Evolutionary conservation across 345 rosid species (phyloP).

Genomic region (Moricandia moricandioides): DNA sequence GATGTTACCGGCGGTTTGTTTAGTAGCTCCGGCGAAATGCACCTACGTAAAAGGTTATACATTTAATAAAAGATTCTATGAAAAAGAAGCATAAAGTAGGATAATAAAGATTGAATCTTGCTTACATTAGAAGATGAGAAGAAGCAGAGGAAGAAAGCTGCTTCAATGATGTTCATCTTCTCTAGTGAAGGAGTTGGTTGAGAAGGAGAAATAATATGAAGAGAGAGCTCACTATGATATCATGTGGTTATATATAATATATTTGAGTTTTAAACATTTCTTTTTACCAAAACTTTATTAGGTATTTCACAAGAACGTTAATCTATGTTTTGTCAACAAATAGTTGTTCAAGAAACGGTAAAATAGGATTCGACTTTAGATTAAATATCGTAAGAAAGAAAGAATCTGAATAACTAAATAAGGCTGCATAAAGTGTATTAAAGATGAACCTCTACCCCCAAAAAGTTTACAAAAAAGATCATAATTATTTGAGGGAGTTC

Average conservation of each 20-base stretch:
- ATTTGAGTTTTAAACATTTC: background rate
- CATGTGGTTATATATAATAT: constrained; percentile 16
- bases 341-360: background rate
- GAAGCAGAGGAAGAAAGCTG: constrained; percentile 21
- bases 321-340: background rate
- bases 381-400: background rate
- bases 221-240: constrained; percentile 29
- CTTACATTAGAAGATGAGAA: constrained; percentile 24
- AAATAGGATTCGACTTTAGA: background rate
- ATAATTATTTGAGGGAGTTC: background rate
- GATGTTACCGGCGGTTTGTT: constrained; percentile 4
- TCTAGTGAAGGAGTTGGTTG: constrained; percentile 19
- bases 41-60: no score
- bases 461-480: constrained; percentile 2
- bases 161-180: constrained; percentile 25
- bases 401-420: constrained; percentile 14
- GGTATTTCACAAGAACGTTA: constrained; percentile 5
- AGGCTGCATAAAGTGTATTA: constrained; percentile 30
- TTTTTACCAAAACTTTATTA: constrained; percentile 3
- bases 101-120: background rate
- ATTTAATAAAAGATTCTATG: no score
- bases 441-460: constrained; percentile 20
- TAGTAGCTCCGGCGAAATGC: constrained; percentile 22
- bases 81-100: no score
- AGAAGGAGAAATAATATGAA: constrained; percentile 32